Conservation (phyloP, 2,329 filamentous ascomycete genomes). For the Colletotrichum sp. region DNA sequence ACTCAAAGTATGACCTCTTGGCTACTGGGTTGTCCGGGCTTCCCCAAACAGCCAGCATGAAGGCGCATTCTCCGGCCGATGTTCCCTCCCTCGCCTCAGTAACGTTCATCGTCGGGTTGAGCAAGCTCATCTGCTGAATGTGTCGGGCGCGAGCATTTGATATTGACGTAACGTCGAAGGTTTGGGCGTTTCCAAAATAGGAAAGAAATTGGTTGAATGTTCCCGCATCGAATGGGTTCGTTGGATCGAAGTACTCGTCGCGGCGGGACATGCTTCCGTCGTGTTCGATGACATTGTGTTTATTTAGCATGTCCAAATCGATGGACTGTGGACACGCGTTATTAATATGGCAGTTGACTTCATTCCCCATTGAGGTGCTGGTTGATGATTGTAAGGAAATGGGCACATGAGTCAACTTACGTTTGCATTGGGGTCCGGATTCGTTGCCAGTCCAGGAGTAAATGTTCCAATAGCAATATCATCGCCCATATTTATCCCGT, state of each 20-base stretch:
- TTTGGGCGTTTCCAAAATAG: conserved; percentile 47
- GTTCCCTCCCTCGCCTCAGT: conserved; percentile 43
- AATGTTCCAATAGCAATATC: conserved; percentile 44
- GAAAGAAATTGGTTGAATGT: conserved; percentile 49
- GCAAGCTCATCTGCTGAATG: conserved; percentile 46
- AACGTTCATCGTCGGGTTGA: conserved; percentile 54
- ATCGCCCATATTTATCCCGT: conserved; percentile 46
- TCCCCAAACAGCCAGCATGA: conserved; percentile 55
- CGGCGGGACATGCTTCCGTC: conserved; percentile 51
- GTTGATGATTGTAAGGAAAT: not conserved
- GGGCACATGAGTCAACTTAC: not conserved
- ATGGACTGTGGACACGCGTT: not conserved
- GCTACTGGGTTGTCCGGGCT: conserved; percentile 43
- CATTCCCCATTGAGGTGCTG: not conserved
- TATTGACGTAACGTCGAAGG: conserved; percentile 42
- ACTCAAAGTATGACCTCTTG: conserved; percentile 42
- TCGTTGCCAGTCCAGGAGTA: conserved; percentile 41
- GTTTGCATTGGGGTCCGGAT: conserved; percentile 45
- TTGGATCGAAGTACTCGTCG: conserved; percentile 56
- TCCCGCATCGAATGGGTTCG: conserved; percentile 55
- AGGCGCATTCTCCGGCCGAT: conserved; percentile 53
- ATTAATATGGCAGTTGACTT: not conserved
- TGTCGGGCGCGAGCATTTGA: conserved; percentile 45
- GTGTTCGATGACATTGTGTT: conserved; percentile 53
- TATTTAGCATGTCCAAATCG: conserved; percentile 42